These are phyloP conservation scores for Periconia macrospinosa DNA, from an alignment of 2,329 filamentous ascomycete genomes.

Conservation along the genomic window DNA sequence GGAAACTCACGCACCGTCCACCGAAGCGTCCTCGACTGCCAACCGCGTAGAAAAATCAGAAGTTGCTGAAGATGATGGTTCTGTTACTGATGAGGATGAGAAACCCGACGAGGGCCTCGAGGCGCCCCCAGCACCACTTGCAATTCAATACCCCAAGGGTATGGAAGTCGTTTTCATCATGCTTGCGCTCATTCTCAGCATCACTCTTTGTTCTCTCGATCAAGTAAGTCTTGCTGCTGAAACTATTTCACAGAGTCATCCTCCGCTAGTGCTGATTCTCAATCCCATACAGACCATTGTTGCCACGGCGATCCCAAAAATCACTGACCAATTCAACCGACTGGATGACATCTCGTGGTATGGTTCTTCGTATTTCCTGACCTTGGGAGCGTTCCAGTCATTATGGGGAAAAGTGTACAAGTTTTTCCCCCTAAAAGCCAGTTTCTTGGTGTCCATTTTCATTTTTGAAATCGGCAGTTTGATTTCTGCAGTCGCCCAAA, in stretches of 20 bases:
- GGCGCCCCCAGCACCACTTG: too few relatives aligned
- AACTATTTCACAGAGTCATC: too few relatives aligned
- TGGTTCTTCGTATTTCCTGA: constrained; percentile 47
- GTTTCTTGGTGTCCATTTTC: constrained; percentile 38
- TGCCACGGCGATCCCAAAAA: constrained; percentile 32
- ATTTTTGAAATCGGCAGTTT: constrained; percentile 60
- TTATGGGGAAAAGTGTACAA: constrained; percentile 52
- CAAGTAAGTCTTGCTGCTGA: constrained; percentile 6
- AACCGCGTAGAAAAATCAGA: too few relatives aligned
- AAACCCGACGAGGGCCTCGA: too few relatives aligned
- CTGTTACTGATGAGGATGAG: too few relatives aligned
- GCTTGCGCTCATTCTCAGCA: constrained; percentile 18
- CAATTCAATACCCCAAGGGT: neutral
- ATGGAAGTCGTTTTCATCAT: constrained; percentile 15
- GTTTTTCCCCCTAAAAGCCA: constrained; percentile 45
- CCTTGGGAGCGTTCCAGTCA: constrained; percentile 48
- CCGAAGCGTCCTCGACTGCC: too few relatives aligned
- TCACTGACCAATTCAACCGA: constrained; percentile 28
- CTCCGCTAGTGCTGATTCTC: too few relatives aligned
- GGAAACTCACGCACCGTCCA: too few relatives aligned
- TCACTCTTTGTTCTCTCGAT: constrained; percentile 14
- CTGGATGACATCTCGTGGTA: constrained; percentile 28
- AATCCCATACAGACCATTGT: constrained; percentile 32
- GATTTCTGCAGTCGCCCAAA: constrained; percentile 51
- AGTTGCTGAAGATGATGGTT: too few relatives aligned